phyloP scores from a whole-genome alignment of 2,329 filamentous ascomycete genomes.

The Graphiopsis chlorocephala region DNA sequence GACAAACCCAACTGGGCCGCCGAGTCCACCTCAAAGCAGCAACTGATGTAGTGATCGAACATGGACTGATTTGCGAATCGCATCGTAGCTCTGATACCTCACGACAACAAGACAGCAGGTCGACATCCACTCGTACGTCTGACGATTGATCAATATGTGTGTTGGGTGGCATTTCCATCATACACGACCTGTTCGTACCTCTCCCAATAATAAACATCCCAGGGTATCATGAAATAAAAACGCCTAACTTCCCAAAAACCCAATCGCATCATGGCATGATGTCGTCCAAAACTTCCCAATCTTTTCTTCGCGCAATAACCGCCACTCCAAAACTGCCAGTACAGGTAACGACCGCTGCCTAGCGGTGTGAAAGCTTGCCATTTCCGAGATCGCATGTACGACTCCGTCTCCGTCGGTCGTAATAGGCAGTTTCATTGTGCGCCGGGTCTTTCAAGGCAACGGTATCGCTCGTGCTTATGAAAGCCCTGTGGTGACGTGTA shows the following conservation, averaged over 20 bases:
- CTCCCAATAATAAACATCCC: conserved; percentile 3
- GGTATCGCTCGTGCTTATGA: background rate
- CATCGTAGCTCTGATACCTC: background rate
- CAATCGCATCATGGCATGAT: background rate
- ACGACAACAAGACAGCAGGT: background rate
- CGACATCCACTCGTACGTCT: background rate
- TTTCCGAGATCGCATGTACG: background rate
- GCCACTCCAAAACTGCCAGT: background rate
- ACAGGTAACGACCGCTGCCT: background rate
- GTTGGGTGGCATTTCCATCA: background rate
- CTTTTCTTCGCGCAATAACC: background rate
- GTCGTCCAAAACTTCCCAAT: background rate
- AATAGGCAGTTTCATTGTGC: background rate
- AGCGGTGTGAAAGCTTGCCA: background rate
- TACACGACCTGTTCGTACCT: background rate
- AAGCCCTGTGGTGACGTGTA: background rate
- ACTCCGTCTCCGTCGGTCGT: too few relatives aligned
- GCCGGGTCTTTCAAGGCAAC: background rate
- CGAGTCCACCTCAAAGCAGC: background rate
- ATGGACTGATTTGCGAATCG: background rate
- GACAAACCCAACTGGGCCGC: background rate
- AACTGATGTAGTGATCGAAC: background rate
- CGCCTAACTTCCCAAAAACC: background rate
- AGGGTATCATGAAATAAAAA: conserved; percentile 10
- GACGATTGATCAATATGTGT: background rate